A percentile compares a stretch with the other conserved stretches of the same genome.
Evolutionary conservation across 163 green algal species (phyloP).

Genomic region (Coccomyxa subellipsoidea): DNA sequence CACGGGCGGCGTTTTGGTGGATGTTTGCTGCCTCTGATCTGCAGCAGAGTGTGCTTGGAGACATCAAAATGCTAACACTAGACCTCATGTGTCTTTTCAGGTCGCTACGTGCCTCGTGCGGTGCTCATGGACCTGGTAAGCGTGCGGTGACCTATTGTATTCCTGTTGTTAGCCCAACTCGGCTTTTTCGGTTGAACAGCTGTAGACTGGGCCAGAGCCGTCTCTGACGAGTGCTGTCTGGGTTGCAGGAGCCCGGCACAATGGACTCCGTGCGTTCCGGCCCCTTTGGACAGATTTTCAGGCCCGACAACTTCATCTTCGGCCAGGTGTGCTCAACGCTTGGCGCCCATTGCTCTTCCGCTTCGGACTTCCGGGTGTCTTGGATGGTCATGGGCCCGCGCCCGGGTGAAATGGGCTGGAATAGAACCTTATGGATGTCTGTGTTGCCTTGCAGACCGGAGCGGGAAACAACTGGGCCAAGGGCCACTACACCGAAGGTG

Average conservation of each 20-base stretch:
- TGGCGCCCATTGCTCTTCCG: neutral
- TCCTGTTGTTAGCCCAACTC: neutral
- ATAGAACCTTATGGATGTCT: neutral
- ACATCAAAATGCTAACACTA: neutral
- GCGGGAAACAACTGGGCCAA: constrained; percentile 99
- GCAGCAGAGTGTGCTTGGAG: neutral
- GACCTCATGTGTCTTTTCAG: constrained; percentile 18
- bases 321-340: constrained; percentile 20
- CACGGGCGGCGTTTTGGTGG: neutral
- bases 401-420: neutral
- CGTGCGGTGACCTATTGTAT: neutral
- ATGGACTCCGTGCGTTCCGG: constrained; percentile 89
- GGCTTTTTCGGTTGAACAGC: neutral
- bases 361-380: neutral
- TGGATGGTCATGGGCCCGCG: neutral
- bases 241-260: constrained; percentile 67
- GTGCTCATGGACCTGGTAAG: constrained; percentile 81
- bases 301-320: constrained; percentile 94
- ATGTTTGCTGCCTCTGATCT: neutral
- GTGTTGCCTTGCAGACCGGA: constrained; percentile 58
- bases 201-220: neutral
- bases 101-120: constrained; percentile 85
- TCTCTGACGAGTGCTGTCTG: neutral
- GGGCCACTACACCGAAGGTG: constrained; percentile 97
- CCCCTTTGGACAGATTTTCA: constrained; percentile 95